Percentiles rank a stretch among this genome's conserved stretches.
Conservation (phyloP, 2,329 filamentous ascomycete species). For the Phialemonium atrogriseum region DNA sequence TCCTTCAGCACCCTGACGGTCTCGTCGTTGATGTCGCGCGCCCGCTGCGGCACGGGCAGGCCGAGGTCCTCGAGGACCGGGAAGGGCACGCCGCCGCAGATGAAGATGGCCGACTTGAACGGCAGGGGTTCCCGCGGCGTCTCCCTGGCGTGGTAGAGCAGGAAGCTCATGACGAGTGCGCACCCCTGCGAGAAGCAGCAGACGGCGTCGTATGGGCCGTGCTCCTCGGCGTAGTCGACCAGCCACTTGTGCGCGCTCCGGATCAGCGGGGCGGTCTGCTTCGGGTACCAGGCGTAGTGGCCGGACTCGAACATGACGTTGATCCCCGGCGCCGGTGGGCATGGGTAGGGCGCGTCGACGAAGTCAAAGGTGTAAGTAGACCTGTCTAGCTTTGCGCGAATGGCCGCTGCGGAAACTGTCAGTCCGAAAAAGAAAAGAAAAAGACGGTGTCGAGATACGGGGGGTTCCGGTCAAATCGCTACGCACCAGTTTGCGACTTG, state of each 20-base stretch:
- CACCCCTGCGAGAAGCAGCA: conserved; percentile 31
- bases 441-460: neutral
- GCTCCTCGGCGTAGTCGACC: conserved; percentile 19
- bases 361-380: conserved; percentile 23
- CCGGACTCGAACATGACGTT: conserved; percentile 20
- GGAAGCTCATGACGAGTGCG: conserved; percentile 27
- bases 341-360: conserved; percentile 22
- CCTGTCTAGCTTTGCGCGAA: conserved; percentile 22
- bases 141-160: conserved; percentile 28
- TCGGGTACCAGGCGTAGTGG: conserved; percentile 22
- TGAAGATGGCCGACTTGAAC: conserved; percentile 30
- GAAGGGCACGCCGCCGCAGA: conserved; percentile 29
- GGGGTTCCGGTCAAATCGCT: no score
- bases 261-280: conserved; percentile 19
- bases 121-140: conserved; percentile 18
- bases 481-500: conserved; percentile 25
- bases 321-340: conserved; percentile 22
- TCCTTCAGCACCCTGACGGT: conserved; percentile 16
- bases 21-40: conserved; percentile 19
- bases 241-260: conserved; percentile 26
- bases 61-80: conserved; percentile 24
- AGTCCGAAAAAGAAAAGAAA: conserved; percentile 2
- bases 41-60: conserved; percentile 20
- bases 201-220: conserved; percentile 26
- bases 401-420: conserved; percentile 17